Evolutionary conservation across 83 land plant species (phyloP), one percentile per base, ranked within the genome.

Genomic region (Picea engelmannii): DNA sequence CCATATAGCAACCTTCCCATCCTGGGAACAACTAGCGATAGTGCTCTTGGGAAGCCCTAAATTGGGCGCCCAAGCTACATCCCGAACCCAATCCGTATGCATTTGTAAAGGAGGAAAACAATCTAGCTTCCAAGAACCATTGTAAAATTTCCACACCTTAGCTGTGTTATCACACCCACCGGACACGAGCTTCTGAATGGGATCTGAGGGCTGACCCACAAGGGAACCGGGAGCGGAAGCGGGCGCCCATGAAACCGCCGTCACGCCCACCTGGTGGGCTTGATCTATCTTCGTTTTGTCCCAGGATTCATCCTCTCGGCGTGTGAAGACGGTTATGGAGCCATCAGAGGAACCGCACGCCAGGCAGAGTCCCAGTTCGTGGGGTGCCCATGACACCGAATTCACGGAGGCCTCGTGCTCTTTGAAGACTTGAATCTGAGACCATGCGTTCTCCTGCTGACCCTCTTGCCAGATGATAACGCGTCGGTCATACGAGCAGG

Each of bases 21-120:
- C 98, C 91, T 96, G 97, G 12, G 98, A 96, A 18, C 95, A 96
- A 79, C 95, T 94, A 16, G 98, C 98, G 71, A 96, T 92, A 8
- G 98, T 96, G 68, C 91, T 91, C 80, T 90, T 94, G 18, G 93
- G 95, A 11, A 94, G 92, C 63, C 98, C 98, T 71, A 96, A 83
- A 78, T 96, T 96, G 47, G 98, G 98, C 9, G 98, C 97, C 98
- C 98, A 96, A 12, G 98, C 95, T 8, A 96, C 96, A 77, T 94
- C 97, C 16, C 98, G 83, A 44, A 96, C 98, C 98, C 97, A 96
- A 62, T 96, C 98, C 0, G 84, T 79, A 65, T 96, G 97, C 86
- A 82, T 92, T 74, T 92, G 92, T 49, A 96, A 91, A 7, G 97
- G 89, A 13, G 97, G 98, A 78, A 92, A 94, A 84, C 93, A 94